Evolutionary conservation across 805 yeast genomes (phyloP).

Genomic region (Zygosaccharomyces kombuchaensis): DNA sequence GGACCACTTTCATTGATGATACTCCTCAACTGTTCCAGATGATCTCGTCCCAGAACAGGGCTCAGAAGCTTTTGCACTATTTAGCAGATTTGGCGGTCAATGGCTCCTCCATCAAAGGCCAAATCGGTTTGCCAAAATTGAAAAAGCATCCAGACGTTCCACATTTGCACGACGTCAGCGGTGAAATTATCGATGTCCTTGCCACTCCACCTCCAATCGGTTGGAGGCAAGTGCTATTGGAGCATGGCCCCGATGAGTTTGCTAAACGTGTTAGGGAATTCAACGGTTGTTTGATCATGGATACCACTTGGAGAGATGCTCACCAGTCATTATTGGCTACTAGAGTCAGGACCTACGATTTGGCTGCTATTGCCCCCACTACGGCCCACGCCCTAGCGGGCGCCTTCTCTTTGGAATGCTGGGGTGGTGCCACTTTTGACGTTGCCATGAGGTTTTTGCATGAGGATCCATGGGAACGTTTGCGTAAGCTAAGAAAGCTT

Average conservation of each 20-base stretch:
- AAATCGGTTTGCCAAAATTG: constrained; percentile 86
- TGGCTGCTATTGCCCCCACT: constrained; percentile 86
- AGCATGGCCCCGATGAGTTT: constrained; percentile 83
- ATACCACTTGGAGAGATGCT: constrained; percentile 99
- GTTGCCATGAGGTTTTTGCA: constrained; percentile 97
- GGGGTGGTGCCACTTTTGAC: constrained; percentile 99
- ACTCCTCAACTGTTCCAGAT: constrained; percentile 94
- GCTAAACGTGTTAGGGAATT: constrained; percentile 81
- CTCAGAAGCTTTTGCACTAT: constrained; percentile 86
- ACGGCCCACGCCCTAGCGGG: constrained; percentile 87
- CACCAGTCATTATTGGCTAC: constrained; percentile 97
- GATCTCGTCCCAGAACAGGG: constrained; percentile 94
- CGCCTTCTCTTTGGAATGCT: constrained; percentile 95
- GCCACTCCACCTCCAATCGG: constrained; percentile 62
- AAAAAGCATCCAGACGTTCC: constrained; percentile 74
- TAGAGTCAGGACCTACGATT: constrained; percentile 91
- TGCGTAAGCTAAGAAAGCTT: constrained; percentile 76
- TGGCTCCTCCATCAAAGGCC: constrained; percentile 95
- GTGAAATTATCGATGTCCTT: constrained; percentile 56
- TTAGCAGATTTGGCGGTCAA: constrained; percentile 92
- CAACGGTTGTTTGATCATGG: constrained; percentile 90
- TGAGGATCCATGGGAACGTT: constrained; percentile 98
- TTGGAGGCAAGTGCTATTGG: constrained; percentile 85
- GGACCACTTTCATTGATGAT: constrained; percentile 99
- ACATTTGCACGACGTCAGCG: constrained; percentile 55